Base-by-base conservation (phyloP, 73 alveolate species). In the Paramecium pentaurelia region DNA sequence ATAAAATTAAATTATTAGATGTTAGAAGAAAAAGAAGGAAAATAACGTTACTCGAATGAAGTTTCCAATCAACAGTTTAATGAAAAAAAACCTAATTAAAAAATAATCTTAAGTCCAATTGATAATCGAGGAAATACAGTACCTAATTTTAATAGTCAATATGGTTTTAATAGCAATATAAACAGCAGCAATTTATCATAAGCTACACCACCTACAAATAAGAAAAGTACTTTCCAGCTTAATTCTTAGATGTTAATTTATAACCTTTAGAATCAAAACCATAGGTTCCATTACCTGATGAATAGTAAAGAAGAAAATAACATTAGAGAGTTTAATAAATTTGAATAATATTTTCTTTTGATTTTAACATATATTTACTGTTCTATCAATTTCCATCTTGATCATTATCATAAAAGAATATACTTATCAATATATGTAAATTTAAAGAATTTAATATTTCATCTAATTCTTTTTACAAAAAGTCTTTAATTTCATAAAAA, bases 51-150 rank as follows among this genome's bases (percentile, higher is more conserved):
- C 22, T 64, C 84, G 16, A 64, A 64, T 64, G 84, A 64, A 32
- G 47, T 64, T 11, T 28, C 51, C 10, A 34, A 34, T 28, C 12
- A 27, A 12, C 16, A 64, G 27, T 10, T 64, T 12, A 64, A 32
- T 28, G 84, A 64, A 12, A 64, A 64, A 34, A 64, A 64, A 64
- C 20, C 18, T 12, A 64, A 64, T 34, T 64, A 28, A 64, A 64
- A 64, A 64, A 14, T 64, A 12, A 64, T 64, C 27, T 64, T 64
- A 27, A 64, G 84, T 64, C 84, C 84, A 5, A 64, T 64, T 25
- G 84, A 64, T 64, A 64, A 64, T 64, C 27, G 84, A 8, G 84
- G 84, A 34, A 64, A 64, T 14, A 64, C 84, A 28, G 84, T 64
- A 14, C 84, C 84, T 32, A 64, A 20, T 28, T 64, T 64, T 10